These are phyloP conservation scores for Warburgia ugandensis DNA, from an alignment of 164 flowering plant species.

Conservation along the genomic window DNA sequence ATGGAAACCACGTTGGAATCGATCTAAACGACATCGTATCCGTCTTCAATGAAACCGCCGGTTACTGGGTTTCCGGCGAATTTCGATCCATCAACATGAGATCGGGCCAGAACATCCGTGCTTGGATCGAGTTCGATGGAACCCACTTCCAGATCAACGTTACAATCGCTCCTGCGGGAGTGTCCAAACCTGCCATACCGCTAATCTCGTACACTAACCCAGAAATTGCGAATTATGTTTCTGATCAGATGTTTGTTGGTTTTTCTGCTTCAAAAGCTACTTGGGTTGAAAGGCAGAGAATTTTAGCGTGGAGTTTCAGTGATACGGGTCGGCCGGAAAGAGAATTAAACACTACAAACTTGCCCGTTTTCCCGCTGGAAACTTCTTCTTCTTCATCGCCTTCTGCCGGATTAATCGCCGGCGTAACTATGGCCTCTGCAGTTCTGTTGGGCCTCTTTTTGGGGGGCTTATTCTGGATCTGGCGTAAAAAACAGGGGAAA, in stretches of 20 bases:
- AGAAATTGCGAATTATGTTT: slow-evolving; percentile 36
- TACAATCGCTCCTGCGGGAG: slow-evolving; percentile 48
- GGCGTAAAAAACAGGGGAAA: slow-evolving; percentile 32
- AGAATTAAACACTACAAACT: slow-evolving; percentile 42
- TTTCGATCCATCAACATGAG: slow-evolving; percentile 42
- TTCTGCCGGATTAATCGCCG: slow-evolving; percentile 44
- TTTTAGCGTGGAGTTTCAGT: slow-evolving; percentile 77
- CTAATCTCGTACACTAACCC: slow-evolving; percentile 32
- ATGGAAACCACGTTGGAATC: slow-evolving; percentile 65
- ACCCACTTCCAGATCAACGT: slow-evolving; percentile 42
- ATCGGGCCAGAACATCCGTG: slow-evolving; percentile 58
- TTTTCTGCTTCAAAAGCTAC: slow-evolving; percentile 58
- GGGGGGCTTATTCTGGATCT: slow-evolving; percentile 24
- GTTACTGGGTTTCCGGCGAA: slow-evolving; percentile 31
- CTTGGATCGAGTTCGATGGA: slow-evolving; percentile 79
- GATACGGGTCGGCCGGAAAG: slow-evolving; percentile 38
- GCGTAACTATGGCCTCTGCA: slow-evolving; percentile 36
- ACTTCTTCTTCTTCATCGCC: slow-evolving; percentile 20
- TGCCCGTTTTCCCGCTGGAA: slow-evolving; percentile 37
- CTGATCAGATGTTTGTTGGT: slow-evolving; percentile 61
- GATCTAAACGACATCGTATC: slow-evolving; percentile 61
- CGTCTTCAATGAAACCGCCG: slow-evolving; percentile 24
- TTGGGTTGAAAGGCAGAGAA: slow-evolving; percentile 59
- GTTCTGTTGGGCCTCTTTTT: slow-evolving; percentile 13
- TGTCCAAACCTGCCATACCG: slow-evolving; percentile 37